These are phyloP conservation scores for Colletotrichum sp. DNA, from an alignment of 2,329 filamentous ascomycete species.

Conservation along the genomic window DNA sequence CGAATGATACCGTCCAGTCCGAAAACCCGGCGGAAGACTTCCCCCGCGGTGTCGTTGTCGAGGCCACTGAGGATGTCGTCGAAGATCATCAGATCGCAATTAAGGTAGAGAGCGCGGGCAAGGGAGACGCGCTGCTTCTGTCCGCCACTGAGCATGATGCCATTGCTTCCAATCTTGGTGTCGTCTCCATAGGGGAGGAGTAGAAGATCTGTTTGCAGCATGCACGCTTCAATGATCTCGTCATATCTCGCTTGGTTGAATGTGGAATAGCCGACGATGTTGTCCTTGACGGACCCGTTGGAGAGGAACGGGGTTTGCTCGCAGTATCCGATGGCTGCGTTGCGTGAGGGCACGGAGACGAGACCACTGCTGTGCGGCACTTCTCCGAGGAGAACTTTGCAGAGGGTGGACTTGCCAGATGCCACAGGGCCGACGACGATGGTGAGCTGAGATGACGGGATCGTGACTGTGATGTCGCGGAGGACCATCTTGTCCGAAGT, in stretches of 20 bases:
- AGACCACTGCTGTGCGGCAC: slow-evolving; percentile 24
- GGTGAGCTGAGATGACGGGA: slow-evolving; percentile 35
- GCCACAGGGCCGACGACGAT: slow-evolving; percentile 44
- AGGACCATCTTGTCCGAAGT: slow-evolving; percentile 28
- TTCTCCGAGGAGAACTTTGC: slow-evolving; percentile 39
- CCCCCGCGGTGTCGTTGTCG: slow-evolving; percentile 35
- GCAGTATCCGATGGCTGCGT: slow-evolving; percentile 32
- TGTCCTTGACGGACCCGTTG: slow-evolving; percentile 26
- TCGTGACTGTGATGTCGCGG: slow-evolving; percentile 32
- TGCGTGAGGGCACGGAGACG: slow-evolving; percentile 12
- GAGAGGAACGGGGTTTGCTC: slow-evolving; percentile 31
- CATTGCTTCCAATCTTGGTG: slow-evolving; percentile 34
- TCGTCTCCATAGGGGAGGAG: slow-evolving; percentile 31
- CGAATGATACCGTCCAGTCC: slow-evolving; percentile 28
- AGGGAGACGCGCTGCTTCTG: slow-evolving; percentile 33
- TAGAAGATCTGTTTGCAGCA: slow-evolving; percentile 20
- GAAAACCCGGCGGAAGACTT: slow-evolving; percentile 38
- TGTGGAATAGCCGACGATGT: slow-evolving; percentile 23
- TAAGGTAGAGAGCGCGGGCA: slow-evolving; percentile 27
- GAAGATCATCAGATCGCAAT: slow-evolving; percentile 27
- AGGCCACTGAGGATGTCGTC: slow-evolving; percentile 37
- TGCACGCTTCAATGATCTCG: slow-evolving; percentile 23
- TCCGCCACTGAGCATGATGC: slow-evolving; percentile 36
- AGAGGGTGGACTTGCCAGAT: slow-evolving; percentile 44
- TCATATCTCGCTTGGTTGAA: slow-evolving; percentile 24